These are phyloP conservation scores for Blastocystis sp. DNA, from an alignment of 352 stramenopile species.

Conservation along the genomic window DNA sequence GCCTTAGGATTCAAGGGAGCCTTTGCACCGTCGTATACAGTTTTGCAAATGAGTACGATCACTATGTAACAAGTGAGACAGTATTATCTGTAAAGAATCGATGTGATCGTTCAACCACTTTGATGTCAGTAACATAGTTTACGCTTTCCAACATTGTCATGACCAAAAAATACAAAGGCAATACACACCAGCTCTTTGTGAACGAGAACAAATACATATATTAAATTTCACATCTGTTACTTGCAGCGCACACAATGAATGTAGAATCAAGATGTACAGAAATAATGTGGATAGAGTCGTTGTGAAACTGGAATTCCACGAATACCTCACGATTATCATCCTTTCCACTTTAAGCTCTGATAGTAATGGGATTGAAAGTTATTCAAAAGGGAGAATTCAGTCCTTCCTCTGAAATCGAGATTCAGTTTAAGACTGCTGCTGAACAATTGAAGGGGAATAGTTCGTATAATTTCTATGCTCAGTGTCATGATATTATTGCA, in stretches of 20 bases:
- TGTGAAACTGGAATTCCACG: background rate
- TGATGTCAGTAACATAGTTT: background rate
- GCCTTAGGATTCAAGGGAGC: slow-evolving; percentile 77
- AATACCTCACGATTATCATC: background rate
- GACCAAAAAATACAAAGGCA: background rate
- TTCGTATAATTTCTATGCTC: background rate
- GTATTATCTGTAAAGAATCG: slow-evolving; percentile 59
- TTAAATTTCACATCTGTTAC: no score
- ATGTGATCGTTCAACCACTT: background rate
- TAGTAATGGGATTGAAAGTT: background rate
- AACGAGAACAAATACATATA: background rate
- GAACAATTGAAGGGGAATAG: background rate
- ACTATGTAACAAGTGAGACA: slow-evolving; percentile 76
- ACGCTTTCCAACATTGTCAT: background rate
- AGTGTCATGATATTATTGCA: background rate
- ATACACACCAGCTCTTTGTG: background rate
- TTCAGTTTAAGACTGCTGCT: background rate
- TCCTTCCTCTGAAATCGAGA: background rate
- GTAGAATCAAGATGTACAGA: no score
- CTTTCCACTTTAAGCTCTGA: background rate
- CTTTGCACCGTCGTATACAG: slow-evolving; percentile 64
- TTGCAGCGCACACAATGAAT: no score
- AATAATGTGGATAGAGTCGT: no score
- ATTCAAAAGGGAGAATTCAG: background rate
- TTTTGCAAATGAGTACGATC: slow-evolving; percentile 71